A percentile compares a stretch with the other conserved stretches of the same genome.
Evolutionary conservation across 805 yeast genomes (phyloP).

Genomic region (Wickerhamomyces ciferrii): DNA sequence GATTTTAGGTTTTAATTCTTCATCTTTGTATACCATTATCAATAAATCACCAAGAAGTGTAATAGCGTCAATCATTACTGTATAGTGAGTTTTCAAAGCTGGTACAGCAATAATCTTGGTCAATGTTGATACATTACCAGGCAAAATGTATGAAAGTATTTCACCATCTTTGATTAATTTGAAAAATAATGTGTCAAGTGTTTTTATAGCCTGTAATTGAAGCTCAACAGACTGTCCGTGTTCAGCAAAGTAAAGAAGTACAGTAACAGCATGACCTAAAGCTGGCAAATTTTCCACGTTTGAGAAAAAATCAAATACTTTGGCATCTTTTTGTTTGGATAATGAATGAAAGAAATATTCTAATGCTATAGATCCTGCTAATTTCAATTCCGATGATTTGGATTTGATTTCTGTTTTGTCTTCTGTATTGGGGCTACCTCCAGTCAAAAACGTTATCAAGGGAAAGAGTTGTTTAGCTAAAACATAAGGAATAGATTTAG

Average conservation of each 20-base stretch:
- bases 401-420: constrained; percentile 13
- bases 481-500: constrained; percentile 29
- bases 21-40: constrained; percentile 35
- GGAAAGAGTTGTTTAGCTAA: constrained; percentile 43
- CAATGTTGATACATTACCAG: constrained; percentile 44
- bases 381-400: constrained; percentile 31
- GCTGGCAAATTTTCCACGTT: constrained; percentile 34
- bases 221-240: constrained; percentile 22
- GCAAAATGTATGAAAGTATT: constrained; percentile 40
- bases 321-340: constrained; percentile 12
- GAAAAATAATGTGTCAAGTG: constrained; percentile 29
- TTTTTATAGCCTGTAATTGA: constrained; percentile 27
- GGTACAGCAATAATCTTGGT: constrained; percentile 30
- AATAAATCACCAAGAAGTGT: constrained; percentile 25
- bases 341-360: constrained; percentile 26
- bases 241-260: constrained; percentile 31
- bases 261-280: constrained; percentile 42
- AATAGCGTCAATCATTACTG: constrained; percentile 28
- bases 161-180: constrained; percentile 40
- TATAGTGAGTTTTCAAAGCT: constrained; percentile 30
- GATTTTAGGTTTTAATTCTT: constrained; percentile 24
- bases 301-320: constrained; percentile 21
- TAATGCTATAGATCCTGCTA: constrained; percentile 30
- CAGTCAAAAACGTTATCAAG: constrained; percentile 38
- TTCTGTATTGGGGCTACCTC: constrained; percentile 36